Conservation (phyloP, 208 protist genomes). For the Endotrypanum monterogeii region DNA sequence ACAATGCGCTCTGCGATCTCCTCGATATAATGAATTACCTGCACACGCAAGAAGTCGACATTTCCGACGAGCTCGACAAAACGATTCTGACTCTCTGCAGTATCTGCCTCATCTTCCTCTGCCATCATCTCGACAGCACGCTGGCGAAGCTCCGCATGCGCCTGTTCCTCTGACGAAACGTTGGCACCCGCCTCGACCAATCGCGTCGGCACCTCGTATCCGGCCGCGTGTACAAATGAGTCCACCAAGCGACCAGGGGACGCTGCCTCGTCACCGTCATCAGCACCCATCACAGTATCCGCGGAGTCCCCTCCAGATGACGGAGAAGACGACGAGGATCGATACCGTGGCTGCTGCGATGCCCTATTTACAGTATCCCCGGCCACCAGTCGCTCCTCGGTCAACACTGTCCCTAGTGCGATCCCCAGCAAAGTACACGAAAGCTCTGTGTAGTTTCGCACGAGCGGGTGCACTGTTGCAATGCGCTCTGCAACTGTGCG, state of each 20-base stretch:
- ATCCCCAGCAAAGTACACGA: conserved; percentile 32
- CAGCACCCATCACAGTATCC: neutral
- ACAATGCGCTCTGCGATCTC: conserved; percentile 42
- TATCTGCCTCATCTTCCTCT: conserved; percentile 57
- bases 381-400: conserved; percentile 26
- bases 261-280: neutral
- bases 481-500: conserved; percentile 34
- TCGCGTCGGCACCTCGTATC: too few species aligned
- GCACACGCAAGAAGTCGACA: conserved; percentile 69
- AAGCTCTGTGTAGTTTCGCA: conserved; percentile 29
- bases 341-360: neutral
- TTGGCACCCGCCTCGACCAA: neutral
- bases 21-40: conserved; percentile 59
- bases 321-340: conserved; percentile 6
- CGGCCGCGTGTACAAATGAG: neutral
- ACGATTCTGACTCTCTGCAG: conserved; percentile 56
- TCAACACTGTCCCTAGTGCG: conserved; percentile 25
- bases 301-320: neutral
- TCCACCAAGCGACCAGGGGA: neutral
- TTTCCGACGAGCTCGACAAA: conserved; percentile 66
- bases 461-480: conserved; percentile 59
- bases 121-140: conserved; percentile 58
- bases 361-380: neutral
- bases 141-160: conserved; percentile 35
- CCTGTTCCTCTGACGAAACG: neutral